phyloP scores from a whole-genome alignment of 805 yeast genomes.

The Yamadazyma laniorum region DNA sequence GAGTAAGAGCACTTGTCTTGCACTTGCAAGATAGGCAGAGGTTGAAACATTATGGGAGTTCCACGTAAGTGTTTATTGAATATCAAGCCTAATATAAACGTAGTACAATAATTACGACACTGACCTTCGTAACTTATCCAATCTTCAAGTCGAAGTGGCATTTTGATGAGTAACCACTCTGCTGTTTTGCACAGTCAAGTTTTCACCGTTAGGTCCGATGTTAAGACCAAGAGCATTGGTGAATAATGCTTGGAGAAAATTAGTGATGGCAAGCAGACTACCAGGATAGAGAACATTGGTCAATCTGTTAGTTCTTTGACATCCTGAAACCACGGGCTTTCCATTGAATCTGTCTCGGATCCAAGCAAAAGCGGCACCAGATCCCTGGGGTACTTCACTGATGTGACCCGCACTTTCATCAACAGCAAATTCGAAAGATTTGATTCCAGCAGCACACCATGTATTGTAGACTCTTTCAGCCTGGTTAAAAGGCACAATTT shows the following conservation, averaged over 20 bases:
- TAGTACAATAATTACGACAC: too few relatives aligned
- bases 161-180: constrained; percentile 4
- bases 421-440: constrained; percentile 25
- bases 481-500: constrained; percentile 18
- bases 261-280: constrained; percentile 43
- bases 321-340: constrained; percentile 46
- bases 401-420: constrained; percentile 24
- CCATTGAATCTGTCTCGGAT: constrained; percentile 20
- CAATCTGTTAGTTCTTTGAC: constrained; percentile 53
- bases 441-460: constrained; percentile 25
- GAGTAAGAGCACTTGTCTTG: too few relatives aligned
- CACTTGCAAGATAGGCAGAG: too few relatives aligned
- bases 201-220: constrained; percentile 28
- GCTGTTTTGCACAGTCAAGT: constrained; percentile 15
- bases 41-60: too few relatives aligned
- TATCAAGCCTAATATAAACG: too few relatives aligned
- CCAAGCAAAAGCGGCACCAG: constrained; percentile 20
- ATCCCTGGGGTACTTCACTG: constrained; percentile 17
- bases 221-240: constrained; percentile 16
- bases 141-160: constrained; percentile 6
- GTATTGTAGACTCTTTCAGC: constrained; percentile 19
- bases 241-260: constrained; percentile 15
- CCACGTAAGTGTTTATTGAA: too few relatives aligned
- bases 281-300: constrained; percentile 44
- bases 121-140: too few relatives aligned